phyloP scores from a whole-genome alignment of 805 yeast genomes.

The Maudiozyma bulderi region DNA sequence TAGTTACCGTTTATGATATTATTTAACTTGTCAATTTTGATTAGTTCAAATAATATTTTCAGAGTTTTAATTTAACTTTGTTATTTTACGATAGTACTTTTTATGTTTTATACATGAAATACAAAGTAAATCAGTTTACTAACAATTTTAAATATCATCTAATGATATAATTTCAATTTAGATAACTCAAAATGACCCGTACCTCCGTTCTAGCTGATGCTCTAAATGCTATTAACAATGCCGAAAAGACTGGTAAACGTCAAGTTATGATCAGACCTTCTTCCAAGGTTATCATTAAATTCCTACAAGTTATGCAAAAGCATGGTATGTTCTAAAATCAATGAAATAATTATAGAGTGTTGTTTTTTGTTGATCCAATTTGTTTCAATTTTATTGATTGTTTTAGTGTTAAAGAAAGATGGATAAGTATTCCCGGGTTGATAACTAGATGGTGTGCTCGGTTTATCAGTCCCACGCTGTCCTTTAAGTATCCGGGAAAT shows the following conservation, averaged over 20 bases:
- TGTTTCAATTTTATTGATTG: not conserved
- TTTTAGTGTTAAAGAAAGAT: not conserved
- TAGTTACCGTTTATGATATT: not conserved
- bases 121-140: not conserved
- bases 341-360: not conserved
- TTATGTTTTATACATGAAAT: not conserved
- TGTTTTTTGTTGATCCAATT: not conserved
- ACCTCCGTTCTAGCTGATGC: conserved; percentile 98
- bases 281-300: conserved; percentile 93
- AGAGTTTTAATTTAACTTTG: not conserved
- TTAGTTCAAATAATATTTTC: not conserved
- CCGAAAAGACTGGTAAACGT: conserved; percentile 98
- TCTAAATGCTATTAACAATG: conserved; percentile 93
- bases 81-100: not conserved
- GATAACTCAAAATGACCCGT: conserved; percentile 69
- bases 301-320: conserved; percentile 92
- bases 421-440: conserved; percentile 55
- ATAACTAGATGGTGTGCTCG: conserved; percentile 96
- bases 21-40: not conserved
- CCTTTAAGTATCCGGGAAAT: conserved; percentile 96
- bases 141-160: not conserved
- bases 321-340: conserved; percentile 48
- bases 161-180: not conserved
- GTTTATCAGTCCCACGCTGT: conserved; percentile 79
- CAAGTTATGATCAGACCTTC: conserved; percentile 97